Evolutionary conservation across 108 stramenopile genomes (phyloP).

Genomic region (Cyclotella sp.): DNA sequence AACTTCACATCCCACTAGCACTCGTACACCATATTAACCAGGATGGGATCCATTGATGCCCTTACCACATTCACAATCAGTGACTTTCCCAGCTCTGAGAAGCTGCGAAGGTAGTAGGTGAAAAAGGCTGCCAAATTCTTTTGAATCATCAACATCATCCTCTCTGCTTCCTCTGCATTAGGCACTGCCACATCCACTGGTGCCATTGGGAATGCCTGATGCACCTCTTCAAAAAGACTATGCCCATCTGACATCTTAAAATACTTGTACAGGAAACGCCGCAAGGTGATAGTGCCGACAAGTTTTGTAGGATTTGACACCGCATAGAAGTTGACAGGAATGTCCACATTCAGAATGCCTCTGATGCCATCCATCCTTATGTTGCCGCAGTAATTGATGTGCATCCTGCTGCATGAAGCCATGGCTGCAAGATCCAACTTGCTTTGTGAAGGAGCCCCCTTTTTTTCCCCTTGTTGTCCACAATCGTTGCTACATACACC

Average conservation of each 20-base stretch:
- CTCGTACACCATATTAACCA: neutral
- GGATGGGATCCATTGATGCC: neutral
- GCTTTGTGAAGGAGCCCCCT: neutral
- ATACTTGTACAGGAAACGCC: neutral
- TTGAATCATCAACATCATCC: constrained; percentile 7
- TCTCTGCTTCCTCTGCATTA: constrained; percentile 4
- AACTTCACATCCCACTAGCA: constrained; percentile 3
- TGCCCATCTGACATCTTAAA: neutral
- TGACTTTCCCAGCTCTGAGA: neutral
- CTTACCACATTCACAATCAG: neutral
- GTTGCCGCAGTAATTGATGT: neutral
- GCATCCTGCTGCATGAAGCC: neutral
- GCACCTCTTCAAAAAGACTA: neutral
- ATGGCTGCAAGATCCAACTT: neutral
- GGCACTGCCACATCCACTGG: constrained; percentile 7
- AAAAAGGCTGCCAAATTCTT: neutral
- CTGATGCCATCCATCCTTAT: neutral
- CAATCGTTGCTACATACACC: neutral
- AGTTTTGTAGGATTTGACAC: neutral
- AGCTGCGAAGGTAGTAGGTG: neutral
- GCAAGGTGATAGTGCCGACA: neutral
- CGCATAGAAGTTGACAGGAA: neutral
- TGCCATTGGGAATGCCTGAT: neutral
- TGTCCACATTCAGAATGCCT: constrained; percentile 8
- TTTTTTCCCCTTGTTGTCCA: neutral